phyloP scores from a whole-genome alignment of 176 grass and related monocot genomes.

The Echinochloa phyllopogon region DNA sequence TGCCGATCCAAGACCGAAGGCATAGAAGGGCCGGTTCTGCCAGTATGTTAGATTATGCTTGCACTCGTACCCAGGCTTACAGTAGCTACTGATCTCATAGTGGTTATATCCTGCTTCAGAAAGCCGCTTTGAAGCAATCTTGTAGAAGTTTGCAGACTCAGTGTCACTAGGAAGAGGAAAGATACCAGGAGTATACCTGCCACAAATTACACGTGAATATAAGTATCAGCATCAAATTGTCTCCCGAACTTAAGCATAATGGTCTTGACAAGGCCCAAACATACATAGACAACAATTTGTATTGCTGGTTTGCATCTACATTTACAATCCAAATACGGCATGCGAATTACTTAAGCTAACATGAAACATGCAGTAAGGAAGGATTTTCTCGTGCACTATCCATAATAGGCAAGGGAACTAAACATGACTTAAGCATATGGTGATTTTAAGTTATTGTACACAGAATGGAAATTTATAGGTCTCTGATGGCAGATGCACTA shows the following conservation, averaged over 20 bases:
- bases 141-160: conserved; percentile 81
- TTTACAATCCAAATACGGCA: background rate
- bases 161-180: conserved; percentile 78
- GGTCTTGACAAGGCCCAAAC: background rate
- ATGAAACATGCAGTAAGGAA: background rate
- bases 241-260: background rate
- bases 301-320: background rate
- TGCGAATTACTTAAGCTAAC: background rate
- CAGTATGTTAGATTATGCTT: conserved; percentile 91
- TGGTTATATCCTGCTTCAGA: conserved; percentile 74
- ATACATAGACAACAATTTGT: background rate
- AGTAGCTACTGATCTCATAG: conserved; percentile 95
- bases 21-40: conserved; percentile 81
- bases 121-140: conserved; percentile 76
- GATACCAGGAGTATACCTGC: conserved; percentile 77
- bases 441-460: background rate
- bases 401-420: background rate
- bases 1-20: conserved; percentile 79
- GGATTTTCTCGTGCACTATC: background rate
- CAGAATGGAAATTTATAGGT: background rate
- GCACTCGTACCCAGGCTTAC: conserved; percentile 75
- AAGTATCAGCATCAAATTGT: background rate
- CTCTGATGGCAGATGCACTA: background rate
- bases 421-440: too few species aligned
- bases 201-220: conserved; percentile 26